Percentiles rank a stretch among this genome's conserved stretches.
These are phyloP conservation scores for Saccharomyces paradoxus DNA, from an alignment of 805 yeast species.

Conservation along the genomic window DNA sequence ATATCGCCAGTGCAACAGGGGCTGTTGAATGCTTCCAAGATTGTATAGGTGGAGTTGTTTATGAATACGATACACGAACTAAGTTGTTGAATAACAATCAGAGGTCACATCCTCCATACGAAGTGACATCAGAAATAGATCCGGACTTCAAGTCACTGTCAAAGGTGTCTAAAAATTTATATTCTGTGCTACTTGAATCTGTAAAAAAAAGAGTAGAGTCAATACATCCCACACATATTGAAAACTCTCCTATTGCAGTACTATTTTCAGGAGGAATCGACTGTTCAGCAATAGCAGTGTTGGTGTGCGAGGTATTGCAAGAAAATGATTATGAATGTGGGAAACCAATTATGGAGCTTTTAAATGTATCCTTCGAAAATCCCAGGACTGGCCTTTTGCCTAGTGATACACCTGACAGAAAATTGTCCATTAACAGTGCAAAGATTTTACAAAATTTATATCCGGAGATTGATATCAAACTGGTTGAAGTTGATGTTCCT, in stretches of 20 bases:
- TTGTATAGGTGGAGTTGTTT: conserved; percentile 47
- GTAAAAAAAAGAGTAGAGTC: conserved; percentile 47
- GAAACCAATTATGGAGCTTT: conserved; percentile 48
- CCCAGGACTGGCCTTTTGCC: conserved; percentile 61
- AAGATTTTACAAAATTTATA: conserved; percentile 38
- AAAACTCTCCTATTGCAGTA: conserved; percentile 42
- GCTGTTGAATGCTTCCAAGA: conserved; percentile 36
- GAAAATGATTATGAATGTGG: conserved; percentile 6
- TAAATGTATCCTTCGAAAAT: conserved; percentile 89
- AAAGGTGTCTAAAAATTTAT: conserved; percentile 15
- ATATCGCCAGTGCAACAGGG: conserved; percentile 39
- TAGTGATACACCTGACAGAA: conserved; percentile 76
- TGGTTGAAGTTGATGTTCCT: conserved; percentile 67
- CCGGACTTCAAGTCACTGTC: conserved; percentile 5
- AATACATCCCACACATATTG: conserved; percentile 47
- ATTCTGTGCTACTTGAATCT: conserved; percentile 30
- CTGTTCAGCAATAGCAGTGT: conserved; percentile 70
- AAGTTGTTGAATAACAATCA: conserved; percentile 12
- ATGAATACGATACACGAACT: conserved; percentile 32
- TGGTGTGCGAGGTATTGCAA: conserved; percentile 30
- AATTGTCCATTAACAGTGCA: conserved; percentile 61
- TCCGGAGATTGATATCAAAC: conserved; percentile 34
- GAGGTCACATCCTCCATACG: conserved; percentile 11
- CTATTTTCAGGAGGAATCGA: conserved; percentile 94
- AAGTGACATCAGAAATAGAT: conserved; percentile 20